phyloP scores from a whole-genome alignment of 2,329 filamentous ascomycete genomes.

The Penicillium thymicola region DNA sequence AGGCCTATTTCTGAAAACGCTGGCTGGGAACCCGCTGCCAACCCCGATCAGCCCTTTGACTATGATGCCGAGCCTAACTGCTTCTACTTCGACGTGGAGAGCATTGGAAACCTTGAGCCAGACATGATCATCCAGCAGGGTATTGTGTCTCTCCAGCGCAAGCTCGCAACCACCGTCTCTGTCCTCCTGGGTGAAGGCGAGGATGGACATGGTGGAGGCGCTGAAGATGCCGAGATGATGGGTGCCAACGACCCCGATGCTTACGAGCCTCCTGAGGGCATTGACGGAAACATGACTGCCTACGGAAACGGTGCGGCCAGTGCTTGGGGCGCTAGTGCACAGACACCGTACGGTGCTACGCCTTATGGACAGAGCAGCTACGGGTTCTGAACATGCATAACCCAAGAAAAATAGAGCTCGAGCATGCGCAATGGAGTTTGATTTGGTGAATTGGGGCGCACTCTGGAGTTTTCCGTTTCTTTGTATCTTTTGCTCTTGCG shows the following conservation, averaged over 20 bases:
- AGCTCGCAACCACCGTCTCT: conserved; percentile 76
- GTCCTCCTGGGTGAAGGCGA: conserved; percentile 57
- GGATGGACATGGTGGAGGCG: conserved; percentile 51
- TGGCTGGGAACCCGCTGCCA: conserved; percentile 72
- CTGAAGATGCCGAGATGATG: conserved; percentile 45
- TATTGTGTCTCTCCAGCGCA: conserved; percentile 83
- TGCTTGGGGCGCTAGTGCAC: conserved; percentile 62
- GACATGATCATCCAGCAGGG: conserved; percentile 86
- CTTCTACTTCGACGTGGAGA: conserved; percentile 95
- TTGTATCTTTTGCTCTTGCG: conserved; percentile 7
- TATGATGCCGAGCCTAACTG: conserved; percentile 78
- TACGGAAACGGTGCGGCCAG: conserved; percentile 53
- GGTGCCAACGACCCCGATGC: conserved; percentile 52
- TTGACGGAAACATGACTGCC: conserved; percentile 42
- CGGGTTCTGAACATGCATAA: conserved; percentile 24
- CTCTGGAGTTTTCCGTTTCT: conserved; percentile 10
- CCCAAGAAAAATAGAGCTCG: conserved; percentile 12
- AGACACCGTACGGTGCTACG: conserved; percentile 59
- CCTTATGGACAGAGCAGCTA: conserved; percentile 55
- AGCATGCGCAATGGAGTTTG: conserved; percentile 25
- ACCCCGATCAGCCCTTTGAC: conserved; percentile 83
- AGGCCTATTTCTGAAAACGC: conserved; percentile 41
- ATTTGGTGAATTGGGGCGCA: conserved; percentile 10
- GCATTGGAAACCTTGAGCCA: conserved; percentile 80
- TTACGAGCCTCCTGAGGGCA: conserved; percentile 46